These are phyloP conservation scores for Venturia pyrina DNA, from an alignment of 2,329 filamentous ascomycete species.

Conservation along the genomic window DNA sequence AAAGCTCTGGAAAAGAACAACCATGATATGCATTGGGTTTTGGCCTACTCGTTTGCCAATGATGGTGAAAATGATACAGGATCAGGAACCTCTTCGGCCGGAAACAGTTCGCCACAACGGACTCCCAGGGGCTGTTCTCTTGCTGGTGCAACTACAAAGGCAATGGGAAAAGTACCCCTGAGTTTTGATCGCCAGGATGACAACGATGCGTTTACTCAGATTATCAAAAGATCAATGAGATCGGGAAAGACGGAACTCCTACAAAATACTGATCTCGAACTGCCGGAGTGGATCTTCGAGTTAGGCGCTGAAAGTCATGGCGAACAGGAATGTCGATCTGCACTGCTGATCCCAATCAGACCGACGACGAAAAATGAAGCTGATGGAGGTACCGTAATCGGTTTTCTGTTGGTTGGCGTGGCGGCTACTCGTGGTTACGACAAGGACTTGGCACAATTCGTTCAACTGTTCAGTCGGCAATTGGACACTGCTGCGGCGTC, in stretches of 20 bases:
- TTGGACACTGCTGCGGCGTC: constrained; percentile 11
- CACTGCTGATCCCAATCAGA: constrained; percentile 15
- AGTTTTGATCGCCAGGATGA: constrained; percentile 15
- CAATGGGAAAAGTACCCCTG: constrained; percentile 5
- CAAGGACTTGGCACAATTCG: constrained; percentile 9
- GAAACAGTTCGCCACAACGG: not conserved
- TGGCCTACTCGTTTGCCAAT: constrained; percentile 8
- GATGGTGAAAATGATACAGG: constrained; percentile 2
- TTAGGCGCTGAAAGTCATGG: constrained; percentile 22
- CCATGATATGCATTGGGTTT: constrained; percentile 9
- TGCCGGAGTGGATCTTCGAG: constrained; percentile 15
- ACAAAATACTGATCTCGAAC: constrained; percentile 8
- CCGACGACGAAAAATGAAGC: constrained; percentile 9
- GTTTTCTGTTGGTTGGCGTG: constrained; percentile 13
- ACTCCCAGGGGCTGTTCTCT: constrained; percentile 1
- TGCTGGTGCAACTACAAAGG: constrained; percentile 2
- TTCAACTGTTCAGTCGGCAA: constrained; percentile 9
- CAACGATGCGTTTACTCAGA: constrained; percentile 23
- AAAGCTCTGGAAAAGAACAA: constrained; percentile 9
- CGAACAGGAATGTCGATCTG: constrained; percentile 23
- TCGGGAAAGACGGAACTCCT: constrained; percentile 17
- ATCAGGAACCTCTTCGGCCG: constrained; percentile 6
- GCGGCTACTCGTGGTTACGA: constrained; percentile 12
- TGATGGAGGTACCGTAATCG: constrained; percentile 12
- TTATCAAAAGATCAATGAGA: constrained; percentile 24